These are phyloP conservation scores for Ricinus communis DNA, from an alignment of 345 rosid species.

Conservation along the genomic window DNA sequence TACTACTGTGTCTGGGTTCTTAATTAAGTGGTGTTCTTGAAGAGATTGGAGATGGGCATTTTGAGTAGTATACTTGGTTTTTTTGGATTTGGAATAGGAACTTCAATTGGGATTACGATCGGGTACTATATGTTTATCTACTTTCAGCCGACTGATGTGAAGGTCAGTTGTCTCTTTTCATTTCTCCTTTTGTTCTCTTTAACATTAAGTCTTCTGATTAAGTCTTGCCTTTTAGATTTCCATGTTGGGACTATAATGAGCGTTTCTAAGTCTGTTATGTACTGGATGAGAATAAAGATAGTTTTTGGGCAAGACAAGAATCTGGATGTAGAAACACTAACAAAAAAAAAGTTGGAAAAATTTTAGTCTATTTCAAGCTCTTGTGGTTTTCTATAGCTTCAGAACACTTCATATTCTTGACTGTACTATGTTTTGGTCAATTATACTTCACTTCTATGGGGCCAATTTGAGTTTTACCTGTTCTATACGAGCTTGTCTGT, in stretches of 20 bases:
- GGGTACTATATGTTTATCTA: slow-evolving; percentile 82
- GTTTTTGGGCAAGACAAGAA: too few species aligned
- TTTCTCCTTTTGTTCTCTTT: too few species aligned
- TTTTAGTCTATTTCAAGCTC: background rate
- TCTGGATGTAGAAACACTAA: too few species aligned
- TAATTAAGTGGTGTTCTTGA: slow-evolving; percentile 15
- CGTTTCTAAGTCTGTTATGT: background rate
- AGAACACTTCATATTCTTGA: background rate
- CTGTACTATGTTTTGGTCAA: background rate
- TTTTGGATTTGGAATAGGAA: slow-evolving; percentile 78
- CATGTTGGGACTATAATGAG: background rate
- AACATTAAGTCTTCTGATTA: background rate
- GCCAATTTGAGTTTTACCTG: slow-evolving; percentile 5
- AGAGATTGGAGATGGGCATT: slow-evolving; percentile 54
- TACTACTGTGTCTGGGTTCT: background rate
- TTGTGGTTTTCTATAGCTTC: background rate
- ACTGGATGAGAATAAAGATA: too few species aligned
- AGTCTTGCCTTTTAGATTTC: background rate
- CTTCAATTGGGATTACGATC: slow-evolving; percentile 59
- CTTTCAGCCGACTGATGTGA: slow-evolving; percentile 62
- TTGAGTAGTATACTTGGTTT: slow-evolving; percentile 58
- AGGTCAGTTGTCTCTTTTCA: slow-evolving; percentile 44
- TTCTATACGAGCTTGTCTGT: background rate
- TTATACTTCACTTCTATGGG: background rate
- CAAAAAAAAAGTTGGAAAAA: background rate